Conservation (phyloP, 1,284 basidiomycete species). For the Rhodotorula sp. region DNA sequence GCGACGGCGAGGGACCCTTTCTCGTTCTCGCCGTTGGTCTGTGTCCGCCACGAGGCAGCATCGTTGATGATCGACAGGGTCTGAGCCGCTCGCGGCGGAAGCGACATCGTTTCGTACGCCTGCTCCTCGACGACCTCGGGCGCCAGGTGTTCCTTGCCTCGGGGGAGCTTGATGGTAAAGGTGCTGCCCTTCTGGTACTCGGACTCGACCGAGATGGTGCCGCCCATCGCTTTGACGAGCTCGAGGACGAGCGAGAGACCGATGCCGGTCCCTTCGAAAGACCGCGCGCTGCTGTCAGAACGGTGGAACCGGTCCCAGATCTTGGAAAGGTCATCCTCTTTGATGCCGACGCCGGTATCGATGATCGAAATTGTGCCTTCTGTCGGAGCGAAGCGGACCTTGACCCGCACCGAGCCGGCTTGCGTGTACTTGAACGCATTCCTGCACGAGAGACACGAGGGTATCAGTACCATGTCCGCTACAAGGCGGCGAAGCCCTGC, state of each 20-base stretch:
- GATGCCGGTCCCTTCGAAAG: constrained; percentile 52
- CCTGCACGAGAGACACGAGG: constrained; percentile 14
- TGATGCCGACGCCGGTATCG: constrained; percentile 49
- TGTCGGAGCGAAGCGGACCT: constrained; percentile 16
- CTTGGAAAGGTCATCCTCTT: constrained; percentile 41
- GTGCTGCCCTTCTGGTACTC: constrained; percentile 32
- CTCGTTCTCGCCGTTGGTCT: neutral
- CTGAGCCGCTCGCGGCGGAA: constrained; percentile 13
- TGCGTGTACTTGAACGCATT: constrained; percentile 48
- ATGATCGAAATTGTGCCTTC: constrained; percentile 44
- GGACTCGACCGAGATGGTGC: constrained; percentile 49
- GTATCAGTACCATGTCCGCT: neutral
- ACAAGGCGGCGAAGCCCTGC: neutral
- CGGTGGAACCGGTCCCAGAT: constrained; percentile 51
- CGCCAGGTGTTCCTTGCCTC: constrained; percentile 39
- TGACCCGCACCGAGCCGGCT: constrained; percentile 35
- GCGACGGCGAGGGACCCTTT: neutral
- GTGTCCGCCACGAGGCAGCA: constrained; percentile 19
- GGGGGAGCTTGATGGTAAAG: constrained; percentile 24
- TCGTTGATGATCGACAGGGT: constrained; percentile 33
- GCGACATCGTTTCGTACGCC: constrained; percentile 9
- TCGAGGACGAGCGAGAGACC: constrained; percentile 47
- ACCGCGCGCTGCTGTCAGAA: constrained; percentile 45
- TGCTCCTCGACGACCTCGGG: constrained; percentile 20
- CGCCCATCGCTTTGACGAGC: constrained; percentile 52